phyloP scores from a whole-genome alignment of 352 stramenopile genomes.

The Thraustochytrium sp. region DNA sequence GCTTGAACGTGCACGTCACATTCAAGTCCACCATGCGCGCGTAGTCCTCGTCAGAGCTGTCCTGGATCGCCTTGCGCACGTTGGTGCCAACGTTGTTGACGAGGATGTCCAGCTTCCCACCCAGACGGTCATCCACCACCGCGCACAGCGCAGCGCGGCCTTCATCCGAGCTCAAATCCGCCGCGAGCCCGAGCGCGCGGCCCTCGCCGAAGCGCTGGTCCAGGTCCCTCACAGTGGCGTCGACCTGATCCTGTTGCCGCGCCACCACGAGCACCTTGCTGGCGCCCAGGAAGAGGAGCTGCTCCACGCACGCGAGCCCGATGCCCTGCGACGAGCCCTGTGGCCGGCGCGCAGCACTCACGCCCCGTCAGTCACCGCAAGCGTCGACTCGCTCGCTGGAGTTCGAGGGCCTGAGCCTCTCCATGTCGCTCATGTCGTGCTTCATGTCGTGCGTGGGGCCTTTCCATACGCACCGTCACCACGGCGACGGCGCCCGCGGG shows the following conservation, averaged over 20 bases:
- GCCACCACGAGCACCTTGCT: conserved; percentile 49
- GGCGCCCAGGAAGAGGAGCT: conserved; percentile 52
- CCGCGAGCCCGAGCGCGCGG: conserved; percentile 49
- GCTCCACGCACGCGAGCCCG: conserved; percentile 54
- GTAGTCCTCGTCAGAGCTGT: conserved; percentile 55
- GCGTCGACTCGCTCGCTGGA: no score
- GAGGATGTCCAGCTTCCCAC: conserved; percentile 58
- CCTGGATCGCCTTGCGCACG: conserved; percentile 56
- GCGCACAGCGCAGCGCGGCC: conserved; percentile 56
- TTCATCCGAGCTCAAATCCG: conserved; percentile 64
- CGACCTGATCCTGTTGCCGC: conserved; percentile 44
- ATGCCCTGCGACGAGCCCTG: conserved; percentile 50
- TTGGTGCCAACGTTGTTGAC: conserved; percentile 65
- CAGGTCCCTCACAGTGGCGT: conserved; percentile 43
- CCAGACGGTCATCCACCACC: conserved; percentile 49
- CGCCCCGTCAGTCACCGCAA: neutral
- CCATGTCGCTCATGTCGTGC: no score
- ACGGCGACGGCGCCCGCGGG: no score
- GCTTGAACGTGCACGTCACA: conserved; percentile 60
- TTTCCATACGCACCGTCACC: no score
- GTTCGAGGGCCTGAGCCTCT: no score
- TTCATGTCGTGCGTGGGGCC: no score
- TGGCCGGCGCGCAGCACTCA: neutral
- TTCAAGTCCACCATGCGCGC: conserved; percentile 54
- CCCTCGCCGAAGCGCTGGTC: conserved; percentile 49